Evolutionary conservation across 331 rosid species (phyloP), one percentile per base, ranked within the genome.

Genomic region (Malus hybrid): DNA sequence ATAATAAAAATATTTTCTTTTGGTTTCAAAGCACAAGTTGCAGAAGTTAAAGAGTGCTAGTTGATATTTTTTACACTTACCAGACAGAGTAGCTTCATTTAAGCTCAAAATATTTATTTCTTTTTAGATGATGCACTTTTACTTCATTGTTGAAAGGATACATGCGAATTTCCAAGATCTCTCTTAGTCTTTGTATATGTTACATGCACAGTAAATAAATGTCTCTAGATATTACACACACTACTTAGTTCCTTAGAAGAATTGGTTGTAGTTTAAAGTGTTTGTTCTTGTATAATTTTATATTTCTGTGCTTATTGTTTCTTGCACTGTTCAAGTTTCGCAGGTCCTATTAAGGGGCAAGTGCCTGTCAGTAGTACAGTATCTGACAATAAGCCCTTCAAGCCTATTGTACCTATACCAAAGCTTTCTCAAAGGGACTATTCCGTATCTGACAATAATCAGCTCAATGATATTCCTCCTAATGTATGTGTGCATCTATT

Each of bases 241-340:
- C 34, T 24, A 18, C 39, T 61, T 20, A 31, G 44, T 19, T 24
- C 54, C 55, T 27, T 1, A 67, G 65, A 36, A 72, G 28, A 61
- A n/a, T 81, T 78, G 15, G 48, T 59, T 77, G 75, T 63, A 22
- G 73, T 59, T 44, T 64, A 57, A 14, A 65, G 39, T 39, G 69
- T 74, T 78, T 69, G 84, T 75, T 69, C 68, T 65, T 71, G 46
- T 61, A 79, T 57, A 62, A 42, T 64, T 76, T 80, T 50, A 77
- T 82, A 82, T 86, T 86, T 84, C 84, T 84, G 83, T 85, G 86
- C 97, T 95, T 89, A 95, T 88, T 95, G 89, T 87, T 86, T 90
- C 87, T 89, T 92, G 93, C 81, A 83, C 87, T 90, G 96, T 89
- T 95, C 97, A 95, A 95, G 99, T 95, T 89, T 90, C 97, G 88